phyloP scores from a whole-genome alignment of 768 basidiomycete genomes.

The Psilocybe cubensis region DNA sequence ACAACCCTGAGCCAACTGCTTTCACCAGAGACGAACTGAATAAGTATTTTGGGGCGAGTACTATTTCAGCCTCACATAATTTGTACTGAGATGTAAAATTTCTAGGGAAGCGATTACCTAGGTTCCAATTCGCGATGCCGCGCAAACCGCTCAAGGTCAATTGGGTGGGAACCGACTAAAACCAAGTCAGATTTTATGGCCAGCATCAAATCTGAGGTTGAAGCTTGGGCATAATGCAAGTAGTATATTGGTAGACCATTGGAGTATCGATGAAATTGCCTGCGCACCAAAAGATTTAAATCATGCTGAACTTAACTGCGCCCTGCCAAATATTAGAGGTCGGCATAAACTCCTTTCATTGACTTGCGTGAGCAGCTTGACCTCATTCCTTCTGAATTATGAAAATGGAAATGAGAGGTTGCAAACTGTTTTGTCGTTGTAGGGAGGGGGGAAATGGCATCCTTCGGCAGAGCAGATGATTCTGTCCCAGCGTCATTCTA shows the following conservation, averaged over 20 bases:
- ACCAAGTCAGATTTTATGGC: slow-evolving; percentile 25
- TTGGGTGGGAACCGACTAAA: slow-evolving; percentile 30
- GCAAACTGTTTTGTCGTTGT: too few species aligned
- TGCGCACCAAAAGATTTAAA: background rate
- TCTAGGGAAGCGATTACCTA: slow-evolving; percentile 14
- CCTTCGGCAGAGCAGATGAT: too few species aligned
- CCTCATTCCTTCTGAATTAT: too few species aligned
- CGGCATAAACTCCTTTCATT: too few species aligned
- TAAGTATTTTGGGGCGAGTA: slow-evolving; percentile 37
- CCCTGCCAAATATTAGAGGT: background rate
- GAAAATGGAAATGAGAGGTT: too few species aligned
- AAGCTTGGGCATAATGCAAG: slow-evolving; percentile 8
- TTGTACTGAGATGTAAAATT: too few species aligned
- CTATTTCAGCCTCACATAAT: too few species aligned
- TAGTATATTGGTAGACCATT: background rate
- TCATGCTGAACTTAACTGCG: background rate
- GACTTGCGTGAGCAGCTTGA: too few species aligned
- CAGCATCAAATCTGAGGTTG: slow-evolving; percentile 26
- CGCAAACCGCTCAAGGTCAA: slow-evolving; percentile 24
- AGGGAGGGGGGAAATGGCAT: too few species aligned
- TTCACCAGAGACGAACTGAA: slow-evolving; percentile 51
- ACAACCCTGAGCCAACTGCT: slow-evolving; percentile 41
- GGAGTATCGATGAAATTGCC: background rate
- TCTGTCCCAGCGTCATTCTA: too few species aligned
- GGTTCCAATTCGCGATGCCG: slow-evolving; percentile 26